phyloP scores from a whole-genome alignment of 2,329 filamentous ascomycete species.

The Aureobasidium sp. region DNA sequence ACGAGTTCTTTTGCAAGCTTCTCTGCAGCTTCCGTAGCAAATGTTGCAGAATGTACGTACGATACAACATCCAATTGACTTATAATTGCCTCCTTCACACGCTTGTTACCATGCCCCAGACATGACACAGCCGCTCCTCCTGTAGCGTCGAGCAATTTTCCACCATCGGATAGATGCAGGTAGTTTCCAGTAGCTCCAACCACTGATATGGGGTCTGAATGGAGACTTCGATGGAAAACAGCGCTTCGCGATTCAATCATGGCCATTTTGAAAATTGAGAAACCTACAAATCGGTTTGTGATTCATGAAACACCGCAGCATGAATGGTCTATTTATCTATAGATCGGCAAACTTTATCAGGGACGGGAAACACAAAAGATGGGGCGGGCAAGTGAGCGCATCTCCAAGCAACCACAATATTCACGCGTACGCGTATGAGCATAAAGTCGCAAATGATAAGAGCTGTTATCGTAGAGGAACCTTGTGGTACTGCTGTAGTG shows the following conservation, averaged over 20 bases:
- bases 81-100: constrained; percentile 52
- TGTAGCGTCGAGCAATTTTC: constrained; percentile 61
- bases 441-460: not conserved
- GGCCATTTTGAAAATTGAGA: not conserved
- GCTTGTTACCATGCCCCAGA: constrained; percentile 57
- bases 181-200: constrained; percentile 43
- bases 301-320: not conserved
- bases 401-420: not conserved
- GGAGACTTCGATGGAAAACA: constrained; percentile 47
- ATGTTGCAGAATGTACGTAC: constrained; percentile 54
- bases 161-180: constrained; percentile 47
- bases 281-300: not conserved
- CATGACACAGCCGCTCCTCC: constrained; percentile 66
- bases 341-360: not conserved
- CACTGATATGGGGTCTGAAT: constrained; percentile 39
- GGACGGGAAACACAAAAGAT: not conserved
- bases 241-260: constrained; percentile 16
- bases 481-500: not conserved
- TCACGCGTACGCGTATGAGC: not conserved
- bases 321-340: not conserved
- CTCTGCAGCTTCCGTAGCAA: constrained; percentile 46
- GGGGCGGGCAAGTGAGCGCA: not conserved
- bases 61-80: constrained; percentile 51
- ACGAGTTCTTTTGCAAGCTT: constrained; percentile 44
- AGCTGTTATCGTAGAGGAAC: not conserved